Conservation (phyloP, 2,329 filamentous ascomycete species). For the Metarhizium anisopliae region DNA sequence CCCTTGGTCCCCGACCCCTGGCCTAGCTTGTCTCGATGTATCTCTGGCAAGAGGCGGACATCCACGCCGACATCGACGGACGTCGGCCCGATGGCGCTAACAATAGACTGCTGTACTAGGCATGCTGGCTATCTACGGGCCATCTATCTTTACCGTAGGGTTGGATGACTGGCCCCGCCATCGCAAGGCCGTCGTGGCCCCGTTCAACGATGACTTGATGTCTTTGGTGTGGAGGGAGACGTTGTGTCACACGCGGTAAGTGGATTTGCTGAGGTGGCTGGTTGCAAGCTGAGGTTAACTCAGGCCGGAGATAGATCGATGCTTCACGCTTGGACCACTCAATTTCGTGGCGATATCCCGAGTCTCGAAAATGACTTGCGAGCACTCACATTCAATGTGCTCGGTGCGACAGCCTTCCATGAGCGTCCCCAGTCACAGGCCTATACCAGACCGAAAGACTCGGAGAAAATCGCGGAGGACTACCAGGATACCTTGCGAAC, state of each 20-base stretch:
- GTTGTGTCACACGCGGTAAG: not conserved
- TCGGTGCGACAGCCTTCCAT: not conserved
- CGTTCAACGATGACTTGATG: not conserved
- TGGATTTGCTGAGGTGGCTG: too few relatives aligned
- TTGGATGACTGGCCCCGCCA: slow-evolving; percentile 4
- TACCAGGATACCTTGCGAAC: not conserved
- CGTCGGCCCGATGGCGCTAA: too few relatives aligned
- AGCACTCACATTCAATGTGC: not conserved
- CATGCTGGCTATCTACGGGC: slow-evolving; percentile 2
- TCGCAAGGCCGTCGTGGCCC: slow-evolving; percentile 1
- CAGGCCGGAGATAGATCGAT: not conserved
- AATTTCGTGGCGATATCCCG: not conserved
- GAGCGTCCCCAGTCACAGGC: not conserved
- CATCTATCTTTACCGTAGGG: not conserved
- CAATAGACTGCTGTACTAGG: not conserved
- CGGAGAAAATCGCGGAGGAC: not conserved
- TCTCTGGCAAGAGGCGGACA: too few relatives aligned
- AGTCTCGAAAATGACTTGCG: not conserved
- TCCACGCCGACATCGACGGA: too few relatives aligned
- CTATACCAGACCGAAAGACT: not conserved
- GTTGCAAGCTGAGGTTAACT: too few relatives aligned
- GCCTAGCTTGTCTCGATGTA: too few relatives aligned
- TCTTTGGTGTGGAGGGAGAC: not conserved
- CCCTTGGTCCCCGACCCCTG: too few relatives aligned
- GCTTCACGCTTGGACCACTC: not conserved